These are phyloP conservation scores for Parachaetomium inaequale DNA, from an alignment of 495 filamentous ascomycete genomes.

Conservation along the genomic window DNA sequence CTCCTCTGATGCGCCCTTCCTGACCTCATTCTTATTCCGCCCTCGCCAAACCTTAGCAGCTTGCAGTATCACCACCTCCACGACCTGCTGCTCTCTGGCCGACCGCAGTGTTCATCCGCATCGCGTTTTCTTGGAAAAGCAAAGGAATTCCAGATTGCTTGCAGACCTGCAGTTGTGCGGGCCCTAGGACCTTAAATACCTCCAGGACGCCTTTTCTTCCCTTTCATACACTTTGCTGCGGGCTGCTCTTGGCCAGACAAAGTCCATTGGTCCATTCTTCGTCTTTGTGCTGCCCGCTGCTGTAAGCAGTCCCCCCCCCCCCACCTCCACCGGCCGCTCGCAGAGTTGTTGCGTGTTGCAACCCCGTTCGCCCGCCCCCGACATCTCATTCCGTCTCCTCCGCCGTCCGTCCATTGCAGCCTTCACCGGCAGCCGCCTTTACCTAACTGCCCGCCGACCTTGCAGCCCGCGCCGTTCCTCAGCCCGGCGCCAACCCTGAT, in stretches of 20 bases:
- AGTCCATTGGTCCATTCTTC: conserved; percentile 10
- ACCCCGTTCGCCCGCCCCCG: conserved; percentile 3
- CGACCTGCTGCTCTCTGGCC: background rate
- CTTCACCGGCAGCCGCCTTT: background rate
- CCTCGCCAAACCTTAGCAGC: background rate
- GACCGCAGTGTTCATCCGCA: background rate
- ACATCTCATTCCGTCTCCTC: background rate
- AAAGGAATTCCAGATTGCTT: too few species aligned
- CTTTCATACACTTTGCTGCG: background rate
- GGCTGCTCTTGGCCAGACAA: background rate
- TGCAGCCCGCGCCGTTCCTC: background rate
- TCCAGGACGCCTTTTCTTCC: background rate
- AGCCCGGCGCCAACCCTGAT: background rate
- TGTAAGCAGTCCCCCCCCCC: background rate
- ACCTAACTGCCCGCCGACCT: background rate
- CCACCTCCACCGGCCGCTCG: conserved; percentile 1
- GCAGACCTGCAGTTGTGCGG: too few species aligned
- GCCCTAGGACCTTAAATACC: background rate
- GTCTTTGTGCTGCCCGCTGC: conserved; percentile 17
- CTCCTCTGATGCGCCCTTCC: background rate
- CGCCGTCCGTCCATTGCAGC: background rate
- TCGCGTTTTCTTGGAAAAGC: background rate
- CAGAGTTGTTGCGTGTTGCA: conserved; percentile 8
- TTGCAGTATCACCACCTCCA: background rate
- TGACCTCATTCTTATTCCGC: conserved; percentile 10